Conservation (phyloP, 2,329 filamentous ascomycete species). For the Trichoderma harzianum region DNA sequence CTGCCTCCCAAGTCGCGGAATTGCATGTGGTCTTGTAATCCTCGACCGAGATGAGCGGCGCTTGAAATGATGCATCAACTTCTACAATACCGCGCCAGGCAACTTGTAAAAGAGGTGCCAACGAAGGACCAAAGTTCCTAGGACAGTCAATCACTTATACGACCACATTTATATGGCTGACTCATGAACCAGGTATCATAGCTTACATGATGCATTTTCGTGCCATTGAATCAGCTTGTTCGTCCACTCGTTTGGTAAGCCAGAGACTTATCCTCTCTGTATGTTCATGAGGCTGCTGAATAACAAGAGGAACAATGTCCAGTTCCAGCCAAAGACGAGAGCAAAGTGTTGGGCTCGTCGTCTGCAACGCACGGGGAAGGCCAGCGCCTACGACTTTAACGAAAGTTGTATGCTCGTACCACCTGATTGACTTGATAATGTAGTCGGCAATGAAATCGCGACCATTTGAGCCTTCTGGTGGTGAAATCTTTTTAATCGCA, state of each 20-base stretch:
- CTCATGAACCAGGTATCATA: not conserved
- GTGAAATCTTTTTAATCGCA: conserved; percentile 54
- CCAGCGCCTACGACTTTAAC: conserved; percentile 74
- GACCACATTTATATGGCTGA: not conserved
- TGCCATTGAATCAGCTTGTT: conserved; percentile 78
- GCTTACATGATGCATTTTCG: conserved; percentile 71
- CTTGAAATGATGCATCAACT: conserved; percentile 64
- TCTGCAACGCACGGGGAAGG: conserved; percentile 57
- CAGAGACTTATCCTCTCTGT: conserved; percentile 43
- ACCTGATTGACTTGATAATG: conserved; percentile 53
- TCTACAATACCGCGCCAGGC: conserved; percentile 66
- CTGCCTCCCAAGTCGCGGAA: conserved; percentile 61
- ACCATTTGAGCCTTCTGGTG: not conserved
- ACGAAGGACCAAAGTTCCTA: conserved; percentile 69
- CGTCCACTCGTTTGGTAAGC: conserved; percentile 63
- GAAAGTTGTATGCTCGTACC: conserved; percentile 62
- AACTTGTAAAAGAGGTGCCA: conserved; percentile 65
- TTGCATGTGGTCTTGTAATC: conserved; percentile 61
- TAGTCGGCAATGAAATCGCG: conserved; percentile 51
- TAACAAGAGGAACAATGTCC: conserved; percentile 70
- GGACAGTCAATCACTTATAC: not conserved
- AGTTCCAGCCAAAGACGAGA: conserved; percentile 72
- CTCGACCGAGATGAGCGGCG: conserved; percentile 53
- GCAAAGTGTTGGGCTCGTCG: conserved; percentile 62
- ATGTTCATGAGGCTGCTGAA: conserved; percentile 46